phyloP scores from a whole-genome alignment of 148 eudicot genomes.

The Mesembryanthemum crystallinum region DNA sequence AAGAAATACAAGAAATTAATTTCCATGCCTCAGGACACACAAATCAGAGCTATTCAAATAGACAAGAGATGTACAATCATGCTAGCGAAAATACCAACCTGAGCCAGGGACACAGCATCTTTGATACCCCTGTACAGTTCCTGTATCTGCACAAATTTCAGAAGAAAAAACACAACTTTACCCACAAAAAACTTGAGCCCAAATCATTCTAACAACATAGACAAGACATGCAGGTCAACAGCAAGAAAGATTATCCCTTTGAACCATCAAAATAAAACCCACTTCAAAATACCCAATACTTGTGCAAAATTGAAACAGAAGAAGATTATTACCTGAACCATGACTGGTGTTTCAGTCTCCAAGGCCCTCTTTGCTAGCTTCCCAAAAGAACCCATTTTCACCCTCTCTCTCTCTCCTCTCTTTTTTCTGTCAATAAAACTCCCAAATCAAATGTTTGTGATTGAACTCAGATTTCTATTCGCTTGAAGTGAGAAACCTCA shows the following conservation, averaged over 20 bases:
- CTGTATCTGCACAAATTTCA: slow-evolving; percentile 65
- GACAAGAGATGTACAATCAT: not conserved
- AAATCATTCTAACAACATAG: slow-evolving; percentile 1
- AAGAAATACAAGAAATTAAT: slow-evolving; percentile 6
- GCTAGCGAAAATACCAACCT: slow-evolving; percentile 55
- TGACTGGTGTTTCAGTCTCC: slow-evolving; percentile 56
- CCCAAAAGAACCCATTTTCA: slow-evolving; percentile 35
- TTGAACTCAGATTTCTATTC: not conserved
- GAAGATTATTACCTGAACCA: slow-evolving; percentile 44
- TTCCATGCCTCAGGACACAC: not conserved
- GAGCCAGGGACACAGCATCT: slow-evolving; percentile 88
- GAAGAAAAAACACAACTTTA: slow-evolving; percentile 1
- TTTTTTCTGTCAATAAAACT: not conserved
- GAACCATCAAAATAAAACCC: slow-evolving; percentile 4
- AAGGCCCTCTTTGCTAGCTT: slow-evolving; percentile 47
- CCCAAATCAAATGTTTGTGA: not conserved
- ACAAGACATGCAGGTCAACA: not conserved
- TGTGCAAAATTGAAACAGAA: slow-evolving; percentile 12
- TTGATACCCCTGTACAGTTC: slow-evolving; percentile 62
- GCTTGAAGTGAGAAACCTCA: slow-evolving; percentile 4
- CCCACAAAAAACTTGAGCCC: not conserved
- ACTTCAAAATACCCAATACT: not conserved
- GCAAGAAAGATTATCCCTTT: slow-evolving; percentile 1
- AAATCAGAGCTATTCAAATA: not conserved
- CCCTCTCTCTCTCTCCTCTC: slow-evolving; percentile 2